Conservation (phyloP, 345 rosid genomes). For the Mallotus nudiflorus region DNA sequence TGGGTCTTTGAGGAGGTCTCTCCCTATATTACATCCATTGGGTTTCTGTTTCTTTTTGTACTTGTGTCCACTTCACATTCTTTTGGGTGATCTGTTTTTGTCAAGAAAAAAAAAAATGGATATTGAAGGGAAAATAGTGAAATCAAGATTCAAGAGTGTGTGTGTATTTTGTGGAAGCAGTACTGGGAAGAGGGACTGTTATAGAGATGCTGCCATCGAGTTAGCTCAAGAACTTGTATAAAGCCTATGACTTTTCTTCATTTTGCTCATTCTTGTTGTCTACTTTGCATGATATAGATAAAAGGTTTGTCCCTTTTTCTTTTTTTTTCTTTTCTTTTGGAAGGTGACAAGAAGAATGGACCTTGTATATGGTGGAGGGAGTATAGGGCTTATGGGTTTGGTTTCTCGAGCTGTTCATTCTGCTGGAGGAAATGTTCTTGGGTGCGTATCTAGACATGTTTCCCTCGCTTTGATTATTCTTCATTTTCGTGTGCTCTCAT, state of each 20-base stretch:
- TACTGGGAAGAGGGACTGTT: constrained; percentile 30
- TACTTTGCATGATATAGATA: background rate
- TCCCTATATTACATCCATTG: background rate
- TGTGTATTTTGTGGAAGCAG: constrained; percentile 38
- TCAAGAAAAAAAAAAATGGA: background rate
- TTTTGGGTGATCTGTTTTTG: too few species aligned
- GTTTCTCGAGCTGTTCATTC: constrained; percentile 77
- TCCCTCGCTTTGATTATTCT: background rate
- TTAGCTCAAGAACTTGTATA: constrained; percentile 31
- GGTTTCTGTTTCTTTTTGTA: background rate
- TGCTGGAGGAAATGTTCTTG: constrained; percentile 87
- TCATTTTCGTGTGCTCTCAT: background rate
- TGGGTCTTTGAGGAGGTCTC: background rate
- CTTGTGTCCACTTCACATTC: background rate
- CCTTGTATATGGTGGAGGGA: constrained; percentile 97
- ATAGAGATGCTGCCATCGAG: constrained; percentile 34
- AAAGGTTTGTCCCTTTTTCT: background rate
- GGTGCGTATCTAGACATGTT: too few species aligned
- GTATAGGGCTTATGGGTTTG: constrained; percentile 92
- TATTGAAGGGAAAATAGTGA: constrained; percentile 15
- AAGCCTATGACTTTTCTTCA: background rate
- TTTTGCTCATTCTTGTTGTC: background rate
- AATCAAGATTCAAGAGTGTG: constrained; percentile 31
- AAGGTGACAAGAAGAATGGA: constrained; percentile 71
- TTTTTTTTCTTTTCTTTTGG: background rate